phyloP scores from a whole-genome alignment of 768 basidiomycete species.

The Suillus weaverae region DNA sequence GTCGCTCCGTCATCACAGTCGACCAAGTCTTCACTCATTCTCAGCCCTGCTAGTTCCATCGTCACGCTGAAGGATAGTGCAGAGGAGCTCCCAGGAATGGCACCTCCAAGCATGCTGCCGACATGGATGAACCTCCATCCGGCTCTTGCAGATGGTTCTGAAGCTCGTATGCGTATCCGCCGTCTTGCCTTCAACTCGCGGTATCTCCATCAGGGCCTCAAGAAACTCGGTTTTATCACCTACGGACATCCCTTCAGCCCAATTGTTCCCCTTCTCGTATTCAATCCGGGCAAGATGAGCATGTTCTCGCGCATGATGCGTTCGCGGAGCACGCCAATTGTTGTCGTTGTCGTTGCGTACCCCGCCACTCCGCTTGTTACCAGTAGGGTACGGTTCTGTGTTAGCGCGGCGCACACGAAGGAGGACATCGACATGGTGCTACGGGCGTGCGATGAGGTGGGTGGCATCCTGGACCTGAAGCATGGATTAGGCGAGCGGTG shows the following conservation, averaged over 20 bases:
- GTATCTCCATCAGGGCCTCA: constrained; percentile 83
- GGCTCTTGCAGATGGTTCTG: constrained; percentile 73
- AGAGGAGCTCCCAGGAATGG: constrained; percentile 63
- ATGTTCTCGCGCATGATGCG: constrained; percentile 90
- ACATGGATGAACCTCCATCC: constrained; percentile 77
- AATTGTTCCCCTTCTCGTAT: constrained; percentile 89
- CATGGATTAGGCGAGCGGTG: constrained; percentile 74
- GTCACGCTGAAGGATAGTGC: constrained; percentile 34
- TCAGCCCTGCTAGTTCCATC: constrained; percentile 34
- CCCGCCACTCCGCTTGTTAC: constrained; percentile 81
- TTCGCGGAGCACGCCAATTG: constrained; percentile 59
- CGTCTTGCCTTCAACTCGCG: constrained; percentile 94
- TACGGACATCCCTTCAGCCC: constrained; percentile 91
- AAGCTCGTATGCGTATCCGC: constrained; percentile 79
- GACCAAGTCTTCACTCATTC: constrained; percentile 33
- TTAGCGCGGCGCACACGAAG: constrained; percentile 97
- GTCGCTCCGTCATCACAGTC: constrained; percentile 43
- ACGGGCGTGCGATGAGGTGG: constrained; percentile 88
- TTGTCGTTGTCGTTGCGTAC: constrained; percentile 89
- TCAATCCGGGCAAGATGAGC: constrained; percentile 92
- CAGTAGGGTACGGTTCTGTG: constrained; percentile 85
- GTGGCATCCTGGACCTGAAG: constrained; percentile 88
- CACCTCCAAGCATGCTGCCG: constrained; percentile 63
- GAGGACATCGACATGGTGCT: constrained; percentile 89
- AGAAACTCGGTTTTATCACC: constrained; percentile 94